Conservation (phyloP, 192 early-diverging fungal species). For the Endogone sp. region DNA sequence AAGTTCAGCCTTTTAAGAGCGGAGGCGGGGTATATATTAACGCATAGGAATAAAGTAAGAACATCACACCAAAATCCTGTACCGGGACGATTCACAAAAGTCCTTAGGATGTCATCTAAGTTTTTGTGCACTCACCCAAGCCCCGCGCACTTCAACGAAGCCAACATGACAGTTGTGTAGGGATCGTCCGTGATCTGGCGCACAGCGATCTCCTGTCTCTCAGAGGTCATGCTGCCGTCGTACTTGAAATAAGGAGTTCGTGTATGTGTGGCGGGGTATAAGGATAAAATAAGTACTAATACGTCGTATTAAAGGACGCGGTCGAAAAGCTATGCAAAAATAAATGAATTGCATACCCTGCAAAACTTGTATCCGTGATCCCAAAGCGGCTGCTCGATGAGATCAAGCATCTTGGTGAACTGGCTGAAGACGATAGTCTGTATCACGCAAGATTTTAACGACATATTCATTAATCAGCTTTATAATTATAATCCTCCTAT, state of each 20-base stretch:
- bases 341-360: background rate
- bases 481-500: too few relatives aligned
- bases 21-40: too few relatives aligned
- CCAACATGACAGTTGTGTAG: conserved; percentile 43
- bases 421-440: conserved; percentile 60
- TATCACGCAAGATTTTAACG: too few relatives aligned
- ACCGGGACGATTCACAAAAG: too few relatives aligned
- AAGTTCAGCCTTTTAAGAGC: background rate
- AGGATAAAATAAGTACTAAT: background rate
- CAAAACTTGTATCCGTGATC: conserved; percentile 24
- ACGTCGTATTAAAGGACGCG: too few relatives aligned
- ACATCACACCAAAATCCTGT: too few relatives aligned
- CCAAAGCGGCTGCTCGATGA: conserved; percentile 36
- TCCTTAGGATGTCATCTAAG: too few relatives aligned
- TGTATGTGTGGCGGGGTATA: background rate
- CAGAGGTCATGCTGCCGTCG: conserved; percentile 41
- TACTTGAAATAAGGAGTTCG: conserved; percentile 5
- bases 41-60: too few relatives aligned
- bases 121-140: conserved; percentile 52
- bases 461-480: too few relatives aligned
- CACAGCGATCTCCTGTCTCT: conserved; percentile 33
- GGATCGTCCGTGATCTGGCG: conserved; percentile 35
- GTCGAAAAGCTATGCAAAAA: too few relatives aligned
- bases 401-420: conserved; percentile 40
- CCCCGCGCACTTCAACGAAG: conserved; percentile 66